Evolutionary conservation across 2,329 filamentous ascomycete species (phyloP).

Genomic region (Fusarium sp.): DNA sequence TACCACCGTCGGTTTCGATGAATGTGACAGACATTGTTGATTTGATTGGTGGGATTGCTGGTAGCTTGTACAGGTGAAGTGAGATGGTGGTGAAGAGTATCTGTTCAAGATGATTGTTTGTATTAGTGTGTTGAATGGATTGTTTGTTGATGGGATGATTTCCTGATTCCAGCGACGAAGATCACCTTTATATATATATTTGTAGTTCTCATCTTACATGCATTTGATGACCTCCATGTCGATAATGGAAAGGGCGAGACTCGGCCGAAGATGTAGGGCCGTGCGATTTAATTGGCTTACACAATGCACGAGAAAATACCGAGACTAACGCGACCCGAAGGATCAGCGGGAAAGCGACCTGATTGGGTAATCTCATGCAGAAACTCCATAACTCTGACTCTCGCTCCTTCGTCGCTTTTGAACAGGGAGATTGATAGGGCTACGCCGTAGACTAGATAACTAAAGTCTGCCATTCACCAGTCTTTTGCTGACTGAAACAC

Average conservation of each 20-base stretch:
- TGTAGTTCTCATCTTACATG: not conserved
- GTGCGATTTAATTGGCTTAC: not conserved
- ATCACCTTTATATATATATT: not conserved
- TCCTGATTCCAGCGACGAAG: accelerated
- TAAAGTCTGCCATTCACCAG: too few relatives aligned
- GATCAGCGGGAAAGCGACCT: not conserved
- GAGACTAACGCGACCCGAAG: conserved; percentile 12
- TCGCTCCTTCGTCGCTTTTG: too few relatives aligned
- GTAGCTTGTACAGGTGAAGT: not conserved
- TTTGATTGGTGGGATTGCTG: not conserved
- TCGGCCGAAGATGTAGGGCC: not conserved
- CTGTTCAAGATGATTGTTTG: not conserved
- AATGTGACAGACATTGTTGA: conserved; percentile 24
- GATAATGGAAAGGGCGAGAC: not conserved
- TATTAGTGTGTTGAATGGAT: not conserved
- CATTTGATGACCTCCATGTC: not conserved
- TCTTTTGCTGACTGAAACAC: too few relatives aligned
- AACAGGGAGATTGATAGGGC: too few relatives aligned
- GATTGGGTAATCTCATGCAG: too few relatives aligned
- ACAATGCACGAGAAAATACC: conserved; percentile 29
- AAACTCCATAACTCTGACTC: too few relatives aligned
- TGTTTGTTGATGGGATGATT: not conserved
- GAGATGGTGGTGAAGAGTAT: not conserved
- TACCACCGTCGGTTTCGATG: conserved; percentile 35
- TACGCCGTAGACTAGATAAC: too few relatives aligned